Evolutionary conservation across 1,139 yeast genomes (phyloP).

Genomic region (Arxiozyma heterogenica): DNA sequence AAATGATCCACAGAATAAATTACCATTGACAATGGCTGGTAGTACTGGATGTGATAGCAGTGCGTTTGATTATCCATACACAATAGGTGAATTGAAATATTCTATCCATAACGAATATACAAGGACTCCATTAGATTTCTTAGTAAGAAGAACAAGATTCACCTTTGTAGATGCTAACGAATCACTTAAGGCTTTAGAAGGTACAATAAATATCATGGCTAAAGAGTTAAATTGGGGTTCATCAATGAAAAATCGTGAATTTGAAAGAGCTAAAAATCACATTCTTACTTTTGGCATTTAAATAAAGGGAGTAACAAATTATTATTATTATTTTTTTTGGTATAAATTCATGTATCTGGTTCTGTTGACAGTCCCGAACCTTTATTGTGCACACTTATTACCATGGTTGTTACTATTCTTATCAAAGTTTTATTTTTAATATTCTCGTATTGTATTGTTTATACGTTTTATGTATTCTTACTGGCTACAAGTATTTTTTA

Average conservation of each 20-base stretch:
- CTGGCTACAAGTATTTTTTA: not conserved
- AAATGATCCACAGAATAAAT: constrained; percentile 44
- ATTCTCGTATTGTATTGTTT: not conserved
- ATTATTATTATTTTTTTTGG: not conserved
- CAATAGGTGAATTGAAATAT: constrained; percentile 84
- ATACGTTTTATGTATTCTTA: not conserved
- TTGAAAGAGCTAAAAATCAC: constrained; percentile 43
- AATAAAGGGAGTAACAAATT: not conserved
- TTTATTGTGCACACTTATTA: not conserved
- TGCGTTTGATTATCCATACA: constrained; percentile 73
- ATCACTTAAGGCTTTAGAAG: constrained; percentile 73
- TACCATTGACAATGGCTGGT: constrained; percentile 41
- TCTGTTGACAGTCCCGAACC: not conserved
- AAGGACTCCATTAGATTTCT: constrained; percentile 80
- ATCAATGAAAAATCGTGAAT: constrained; percentile 49
- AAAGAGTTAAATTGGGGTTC: constrained; percentile 68
- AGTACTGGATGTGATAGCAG: constrained; percentile 10
- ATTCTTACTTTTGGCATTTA: constrained; percentile 50
- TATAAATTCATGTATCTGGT: not conserved
- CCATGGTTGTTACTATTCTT: not conserved
- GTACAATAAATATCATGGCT: constrained; percentile 80
- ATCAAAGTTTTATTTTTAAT: not conserved
- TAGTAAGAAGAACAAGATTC: constrained; percentile 87
- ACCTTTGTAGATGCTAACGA: constrained; percentile 87
- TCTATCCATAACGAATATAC: constrained; percentile 77